Percentiles rank a stretch among this genome's conserved stretches.
These are phyloP conservation scores for Isoetes taiwanensis DNA, from an alignment of 75 land plant genomes.

Conservation along the genomic window DNA sequence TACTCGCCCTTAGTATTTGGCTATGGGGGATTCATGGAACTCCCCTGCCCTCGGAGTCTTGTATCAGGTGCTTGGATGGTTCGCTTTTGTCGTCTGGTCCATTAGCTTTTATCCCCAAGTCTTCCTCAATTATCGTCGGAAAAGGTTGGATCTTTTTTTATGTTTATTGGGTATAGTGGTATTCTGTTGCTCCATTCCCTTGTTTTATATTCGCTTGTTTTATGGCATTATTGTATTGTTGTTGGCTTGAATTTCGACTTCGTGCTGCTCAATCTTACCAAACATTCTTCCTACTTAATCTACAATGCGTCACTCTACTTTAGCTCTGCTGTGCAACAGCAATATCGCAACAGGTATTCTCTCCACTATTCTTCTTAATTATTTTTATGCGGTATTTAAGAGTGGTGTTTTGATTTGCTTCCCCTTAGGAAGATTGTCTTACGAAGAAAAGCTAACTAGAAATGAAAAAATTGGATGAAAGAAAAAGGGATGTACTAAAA, in stretches of 20 bases:
- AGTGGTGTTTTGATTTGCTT: constrained; percentile 34
- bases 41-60: constrained; percentile 33
- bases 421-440: not conserved
- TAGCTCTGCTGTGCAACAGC: constrained; percentile 65
- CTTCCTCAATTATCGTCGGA: constrained; percentile 65
- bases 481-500: too few species aligned
- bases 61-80: constrained; percentile 74
- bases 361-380: too few species aligned
- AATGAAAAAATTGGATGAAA: too few species aligned
- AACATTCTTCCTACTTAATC: constrained; percentile 80
- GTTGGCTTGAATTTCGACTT: constrained; percentile 94
- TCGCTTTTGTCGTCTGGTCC: constrained; percentile 76
- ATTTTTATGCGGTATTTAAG: too few species aligned
- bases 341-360: constrained; percentile 75
- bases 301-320: constrained; percentile 80
- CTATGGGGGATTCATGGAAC: too few species aligned
- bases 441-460: too few species aligned
- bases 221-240: constrained; percentile 35
- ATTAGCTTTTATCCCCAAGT: constrained; percentile 96
- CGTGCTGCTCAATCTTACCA: constrained; percentile 76
- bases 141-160: constrained; percentile 36
- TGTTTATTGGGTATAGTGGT: not conserved
- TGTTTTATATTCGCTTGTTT: not conserved
- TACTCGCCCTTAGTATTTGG: too few species aligned
- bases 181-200: not conserved